phyloP scores from a whole-genome alignment of 805 yeast species.

The Clavispora santaluciae region DNA sequence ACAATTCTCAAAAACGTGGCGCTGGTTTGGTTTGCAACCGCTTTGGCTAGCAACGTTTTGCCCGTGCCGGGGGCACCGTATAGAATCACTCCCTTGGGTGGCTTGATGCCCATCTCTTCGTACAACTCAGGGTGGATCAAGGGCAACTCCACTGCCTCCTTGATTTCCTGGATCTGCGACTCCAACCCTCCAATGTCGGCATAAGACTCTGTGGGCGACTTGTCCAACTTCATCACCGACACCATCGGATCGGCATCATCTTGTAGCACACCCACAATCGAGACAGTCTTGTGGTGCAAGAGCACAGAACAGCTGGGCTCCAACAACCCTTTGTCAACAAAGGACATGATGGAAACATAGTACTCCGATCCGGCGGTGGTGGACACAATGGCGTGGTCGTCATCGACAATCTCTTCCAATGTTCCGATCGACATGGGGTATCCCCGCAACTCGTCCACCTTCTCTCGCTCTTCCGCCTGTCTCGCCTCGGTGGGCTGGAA shows the following conservation, averaged over 20 bases:
- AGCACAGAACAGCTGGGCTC: conserved; percentile 97
- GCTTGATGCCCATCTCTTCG: conserved; percentile 98
- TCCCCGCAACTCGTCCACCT: conserved; percentile 93
- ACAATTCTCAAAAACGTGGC: conserved; percentile 95
- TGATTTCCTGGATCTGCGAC: conserved; percentile 93
- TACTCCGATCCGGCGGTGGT: conserved; percentile 96
- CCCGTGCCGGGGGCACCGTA: conserved; percentile 99
- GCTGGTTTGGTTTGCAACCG: conserved; percentile 96
- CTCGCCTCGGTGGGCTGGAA: conserved; percentile 95
- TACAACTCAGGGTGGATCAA: conserved; percentile 94
- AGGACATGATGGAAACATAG: conserved; percentile 90
- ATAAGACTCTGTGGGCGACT: conserved; percentile 94
- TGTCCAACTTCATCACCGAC: conserved; percentile 94
- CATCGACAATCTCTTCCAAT: conserved; percentile 94
- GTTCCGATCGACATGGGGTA: conserved; percentile 96
- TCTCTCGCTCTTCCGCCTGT: conserved; percentile 92
- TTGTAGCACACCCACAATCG: conserved; percentile 95
- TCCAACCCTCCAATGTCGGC: conserved; percentile 98
- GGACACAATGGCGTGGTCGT: conserved; percentile 97
- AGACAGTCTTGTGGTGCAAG: conserved; percentile 91
- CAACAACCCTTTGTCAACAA: conserved; percentile 91
- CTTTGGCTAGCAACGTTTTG: conserved; percentile 90
- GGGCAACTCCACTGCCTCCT: conserved; percentile 94
- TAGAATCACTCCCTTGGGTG: conserved; percentile 95
- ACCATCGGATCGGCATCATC: conserved; percentile 99